Evolutionary conservation across 2,329 filamentous ascomycete genomes (phyloP), one percentile per base, ranked within the genome.

Genomic region (Aspergillus fumigatiaffinis): DNA sequence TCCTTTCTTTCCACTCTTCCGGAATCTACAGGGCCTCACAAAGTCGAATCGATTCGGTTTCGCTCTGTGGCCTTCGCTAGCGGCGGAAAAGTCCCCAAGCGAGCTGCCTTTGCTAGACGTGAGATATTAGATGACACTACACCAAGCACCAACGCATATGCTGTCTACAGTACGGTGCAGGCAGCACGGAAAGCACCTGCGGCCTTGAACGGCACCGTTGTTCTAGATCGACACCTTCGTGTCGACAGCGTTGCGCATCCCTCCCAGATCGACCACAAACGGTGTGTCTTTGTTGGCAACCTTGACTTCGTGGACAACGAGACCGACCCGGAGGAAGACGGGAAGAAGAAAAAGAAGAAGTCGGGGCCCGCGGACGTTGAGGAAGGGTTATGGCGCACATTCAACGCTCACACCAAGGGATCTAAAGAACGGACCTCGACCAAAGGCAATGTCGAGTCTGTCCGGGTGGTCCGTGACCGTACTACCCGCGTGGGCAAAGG

Each of bases 271-370:
- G 93, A 96, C 70, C 87, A 96, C 73, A 87, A 89, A 58, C 89
- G 92, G 54, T 99, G 94, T 73, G 87, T 99, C 17, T 99, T 99
- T 69, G 90, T 99, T 26, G 94, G 94, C 50, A 99, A 99, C 70
- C 83, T 99, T 1, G 92, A 91, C 51, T 99, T 99, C 68, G 91
- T 99, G 17, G 93, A 97, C 68, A 91, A 97, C 64, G 92, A 97
- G 76, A 89, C 84, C 42, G 81, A 88, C 52, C 76, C 89, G 23
- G 84, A 80, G 48, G 76, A 77, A 20, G 78, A 84, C 51, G 82
- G 87, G 35, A 86, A 83, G 44, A 84, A 86, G 52, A 84, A 87
- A 68, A 90, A 90, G 70, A 91, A 90, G 75, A 86, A 85, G 64
- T 90, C 88, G 69, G 80, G 84, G 8, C 90, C 92, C 1, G 87